phyloP scores from a whole-genome alignment of 2,329 filamentous ascomycete species.

The Leptographium procerum region DNA sequence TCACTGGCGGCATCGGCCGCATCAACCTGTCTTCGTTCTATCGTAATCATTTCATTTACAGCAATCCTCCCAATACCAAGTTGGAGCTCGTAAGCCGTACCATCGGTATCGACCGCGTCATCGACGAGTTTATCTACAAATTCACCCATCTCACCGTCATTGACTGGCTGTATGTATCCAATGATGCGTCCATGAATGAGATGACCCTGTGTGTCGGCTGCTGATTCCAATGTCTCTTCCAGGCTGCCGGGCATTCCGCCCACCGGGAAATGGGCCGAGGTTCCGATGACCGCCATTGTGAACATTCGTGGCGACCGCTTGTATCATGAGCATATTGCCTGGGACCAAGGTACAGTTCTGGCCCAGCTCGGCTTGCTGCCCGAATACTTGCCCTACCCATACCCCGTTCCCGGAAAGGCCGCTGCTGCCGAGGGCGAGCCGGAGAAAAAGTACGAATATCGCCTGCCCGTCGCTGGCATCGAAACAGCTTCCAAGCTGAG shows the following conservation, averaged over 20 bases:
- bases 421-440: conserved; percentile 16
- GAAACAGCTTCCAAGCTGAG: conserved; percentile 38
- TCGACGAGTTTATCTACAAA: conserved; percentile 58
- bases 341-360: conserved; percentile 56
- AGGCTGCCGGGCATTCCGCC: conserved; percentile 49
- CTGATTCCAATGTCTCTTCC: neutral
- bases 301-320: conserved; percentile 57
- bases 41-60: conserved; percentile 61
- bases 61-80: conserved; percentile 54
- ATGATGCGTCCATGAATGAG: no score
- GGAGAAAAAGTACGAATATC: conserved; percentile 37
- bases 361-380: conserved; percentile 51
- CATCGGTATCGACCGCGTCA: conserved; percentile 57
- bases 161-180: conserved; percentile 52
- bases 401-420: conserved; percentile 29
- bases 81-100: conserved; percentile 63
- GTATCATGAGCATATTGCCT: conserved; percentile 60
- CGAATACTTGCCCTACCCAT: conserved; percentile 53
- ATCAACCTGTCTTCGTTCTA: conserved; percentile 55
- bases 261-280: conserved; percentile 38
- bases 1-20: conserved; percentile 58
- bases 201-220: neutral
- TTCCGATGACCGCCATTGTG: conserved; percentile 54
- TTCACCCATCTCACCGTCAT: conserved; percentile 52
- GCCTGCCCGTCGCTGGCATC: conserved; percentile 46